Evolutionary conservation across 352 stramenopile genomes (phyloP), one percentile per base, ranked within the genome.

Genomic region (Phytophthora europaea): DNA sequence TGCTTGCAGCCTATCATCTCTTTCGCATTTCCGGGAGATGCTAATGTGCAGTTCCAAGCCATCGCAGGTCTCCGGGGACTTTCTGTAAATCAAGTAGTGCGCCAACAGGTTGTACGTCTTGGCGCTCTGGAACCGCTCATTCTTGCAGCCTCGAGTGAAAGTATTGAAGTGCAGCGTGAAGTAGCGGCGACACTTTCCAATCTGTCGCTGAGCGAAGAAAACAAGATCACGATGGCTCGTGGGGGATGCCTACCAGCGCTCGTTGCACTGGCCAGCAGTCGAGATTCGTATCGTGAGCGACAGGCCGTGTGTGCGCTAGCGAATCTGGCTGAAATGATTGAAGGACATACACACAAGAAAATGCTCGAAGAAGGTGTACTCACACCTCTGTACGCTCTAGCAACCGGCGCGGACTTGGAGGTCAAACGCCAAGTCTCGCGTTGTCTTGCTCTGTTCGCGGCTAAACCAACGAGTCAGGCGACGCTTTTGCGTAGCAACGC

Each of bases 1-100:
- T 96, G 85, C 58, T 83, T 98, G 23, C 96, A 98, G 72, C 93
- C 95, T 20, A 89, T 99, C 59, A 97, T 99, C 55, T 95, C 94
- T 4, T 99, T 98, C 67, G 86, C 94, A 1, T 99, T 99, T 69
- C 96, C 96, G 6, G 93, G 94, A 4, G 88, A 98, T 43, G 69
- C 88, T 18, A 99, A 99, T 67, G 93, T 99, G 36, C 97, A 99
- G 79, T 99, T 99, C 79, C 97, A 99, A 82, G 97, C 97, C 4
- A 98, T 99, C 47, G 94, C 96, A 6, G 95, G 91, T 1, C 82
- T 99, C 2, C 91, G 94, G 4, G 96, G 96, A 0, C 79, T 99
- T 15, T 97, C 95, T 2, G 97, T 98, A 20, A 91, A 98, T 59
- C 84, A 95, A 51, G 72, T 89, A 18, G 82, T 98, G 20, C 90